These are phyloP conservation scores for Colletotrichum coccodes DNA, from an alignment of 2,329 filamentous ascomycete species.

Conservation along the genomic window DNA sequence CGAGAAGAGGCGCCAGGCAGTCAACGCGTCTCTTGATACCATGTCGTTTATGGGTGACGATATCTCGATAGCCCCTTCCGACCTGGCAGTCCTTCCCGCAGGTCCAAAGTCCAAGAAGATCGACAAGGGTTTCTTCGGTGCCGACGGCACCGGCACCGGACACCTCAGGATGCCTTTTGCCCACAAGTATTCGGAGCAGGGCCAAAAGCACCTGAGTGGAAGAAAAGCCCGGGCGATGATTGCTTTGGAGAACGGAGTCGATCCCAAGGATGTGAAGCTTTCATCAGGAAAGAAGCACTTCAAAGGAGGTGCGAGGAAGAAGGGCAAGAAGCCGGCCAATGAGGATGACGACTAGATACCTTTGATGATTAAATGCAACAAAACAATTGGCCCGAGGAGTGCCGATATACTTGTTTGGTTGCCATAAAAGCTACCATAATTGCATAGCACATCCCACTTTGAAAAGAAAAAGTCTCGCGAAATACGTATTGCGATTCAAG, in stretches of 20 bases:
- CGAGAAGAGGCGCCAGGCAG: conserved; percentile 77
- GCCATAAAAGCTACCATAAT: not conserved
- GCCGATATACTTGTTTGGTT: not conserved
- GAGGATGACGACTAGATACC: conserved; percentile 34
- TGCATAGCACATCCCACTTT: not conserved
- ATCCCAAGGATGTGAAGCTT: conserved; percentile 78
- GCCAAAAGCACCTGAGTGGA: conserved; percentile 80
- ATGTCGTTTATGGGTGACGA: conserved; percentile 53
- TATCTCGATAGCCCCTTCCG: conserved; percentile 49
- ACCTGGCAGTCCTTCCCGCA: conserved; percentile 61
- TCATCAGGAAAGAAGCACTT: conserved; percentile 90
- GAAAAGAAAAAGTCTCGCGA: too few relatives aligned
- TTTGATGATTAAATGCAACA: conserved; percentile 2
- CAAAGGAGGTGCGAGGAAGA: conserved; percentile 75
- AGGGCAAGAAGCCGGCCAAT: conserved; percentile 60
- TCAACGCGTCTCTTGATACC: conserved; percentile 61
- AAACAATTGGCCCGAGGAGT: not conserved
- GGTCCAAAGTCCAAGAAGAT: conserved; percentile 81
- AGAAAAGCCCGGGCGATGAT: conserved; percentile 84
- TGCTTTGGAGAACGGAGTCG: conserved; percentile 85
- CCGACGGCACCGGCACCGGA: conserved; percentile 66
- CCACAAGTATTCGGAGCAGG: conserved; percentile 88
- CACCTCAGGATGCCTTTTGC: conserved; percentile 86
- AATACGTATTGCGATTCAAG: too few relatives aligned
- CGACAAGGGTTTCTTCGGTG: conserved; percentile 90